Evolutionary conservation across 1,284 basidiomycete species (phyloP), one percentile per base, ranked within the genome.

Genomic region (Sanghuangporus weigelae): DNA sequence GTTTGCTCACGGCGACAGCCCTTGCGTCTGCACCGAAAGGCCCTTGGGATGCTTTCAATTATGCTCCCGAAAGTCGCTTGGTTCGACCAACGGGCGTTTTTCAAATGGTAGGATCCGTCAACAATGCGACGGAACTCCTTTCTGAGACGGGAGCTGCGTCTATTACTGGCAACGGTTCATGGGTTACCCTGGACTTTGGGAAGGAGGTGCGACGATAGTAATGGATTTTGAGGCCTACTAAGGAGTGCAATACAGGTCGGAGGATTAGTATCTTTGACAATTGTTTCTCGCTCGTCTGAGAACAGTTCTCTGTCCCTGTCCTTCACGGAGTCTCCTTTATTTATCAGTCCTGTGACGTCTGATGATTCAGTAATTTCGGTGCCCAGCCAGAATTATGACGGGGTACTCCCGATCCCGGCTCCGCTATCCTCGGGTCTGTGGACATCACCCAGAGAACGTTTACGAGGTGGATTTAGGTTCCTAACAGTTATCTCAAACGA

Each of bases 391-490:
- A 77, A 75, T 0, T 68, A 66, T 56, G 67, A 68, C 39, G 66
- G 67, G n/a, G 66, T 65, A 7, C 44, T 65, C 3, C n/a, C 48
- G 12, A 40, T 69, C 19, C 56, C 57, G n/a, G 46, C 75, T 0
- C 80, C 81, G 0, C 70, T 80, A 3, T 49, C 66, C 0, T 55
- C 63, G 0, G 81, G 79, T 0, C 70, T 74, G 48, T 85, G 83
- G 83, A 80, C 77, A 0, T 82, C 84, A 66, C 81, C 82, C 0
- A 66, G 75, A 0, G 70, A 72, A 5, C 70, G 73, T 0, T 71
- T 85, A 3, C 74, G 84, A 14, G 84, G 84, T 3, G 84, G 84
- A 0, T 85, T 82, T 66, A 78, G 84, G 7, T 86, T 76, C 68
- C 73, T 86, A 23, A 84, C 83, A 0, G 74, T 86, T 44, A 77